Conservation (phyloP, 139 green algal species). For the Chlamydomonas sphaeroides region DNA sequence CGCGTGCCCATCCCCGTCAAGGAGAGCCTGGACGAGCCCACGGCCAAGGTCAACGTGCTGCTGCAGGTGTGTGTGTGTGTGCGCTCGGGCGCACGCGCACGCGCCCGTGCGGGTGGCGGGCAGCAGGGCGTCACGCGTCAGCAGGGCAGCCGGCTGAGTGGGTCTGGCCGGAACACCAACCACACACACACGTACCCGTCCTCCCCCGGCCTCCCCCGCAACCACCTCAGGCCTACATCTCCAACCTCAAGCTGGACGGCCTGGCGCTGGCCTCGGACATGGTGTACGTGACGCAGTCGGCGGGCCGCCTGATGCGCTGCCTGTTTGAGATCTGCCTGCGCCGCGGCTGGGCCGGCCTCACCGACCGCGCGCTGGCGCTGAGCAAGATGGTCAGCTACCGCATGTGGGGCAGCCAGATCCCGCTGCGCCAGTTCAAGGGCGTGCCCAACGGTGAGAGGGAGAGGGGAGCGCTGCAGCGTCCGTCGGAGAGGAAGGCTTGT, state of each 20-base stretch:
- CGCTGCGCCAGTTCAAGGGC: slow-evolving; percentile 91
- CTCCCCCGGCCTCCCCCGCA: too few relatives aligned
- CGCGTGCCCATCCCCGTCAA: slow-evolving; percentile 98
- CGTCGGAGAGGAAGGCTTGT: too few relatives aligned
- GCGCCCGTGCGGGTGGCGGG: too few relatives aligned
- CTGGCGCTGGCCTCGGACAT: slow-evolving; percentile 94
- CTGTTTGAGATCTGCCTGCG: slow-evolving; percentile 97
- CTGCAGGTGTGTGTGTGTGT: slow-evolving; percentile 71
- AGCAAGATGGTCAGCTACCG: slow-evolving; percentile 94
- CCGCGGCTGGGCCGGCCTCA: slow-evolving; percentile 91
- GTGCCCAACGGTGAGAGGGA: slow-evolving; percentile 59
- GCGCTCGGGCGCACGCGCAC: background rate
- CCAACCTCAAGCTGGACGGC: slow-evolving; percentile 94
- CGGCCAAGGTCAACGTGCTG: slow-evolving; percentile 97
- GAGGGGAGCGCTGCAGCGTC: too few relatives aligned
- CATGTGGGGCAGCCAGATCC: slow-evolving; percentile 94
- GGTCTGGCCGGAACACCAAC: too few relatives aligned
- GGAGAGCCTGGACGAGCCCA: slow-evolving; percentile 95
- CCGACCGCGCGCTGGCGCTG: slow-evolving; percentile 89
- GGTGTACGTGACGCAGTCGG: slow-evolving; percentile 96
- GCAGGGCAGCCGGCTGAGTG: too few relatives aligned
- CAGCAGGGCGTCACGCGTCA: too few relatives aligned
- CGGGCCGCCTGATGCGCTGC: slow-evolving; percentile 93
- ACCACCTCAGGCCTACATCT: slow-evolving; percentile 91
- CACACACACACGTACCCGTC: background rate